phyloP scores from a whole-genome alignment of 2,329 filamentous ascomycete species.

The Coniochaeta prunicola region DNA sequence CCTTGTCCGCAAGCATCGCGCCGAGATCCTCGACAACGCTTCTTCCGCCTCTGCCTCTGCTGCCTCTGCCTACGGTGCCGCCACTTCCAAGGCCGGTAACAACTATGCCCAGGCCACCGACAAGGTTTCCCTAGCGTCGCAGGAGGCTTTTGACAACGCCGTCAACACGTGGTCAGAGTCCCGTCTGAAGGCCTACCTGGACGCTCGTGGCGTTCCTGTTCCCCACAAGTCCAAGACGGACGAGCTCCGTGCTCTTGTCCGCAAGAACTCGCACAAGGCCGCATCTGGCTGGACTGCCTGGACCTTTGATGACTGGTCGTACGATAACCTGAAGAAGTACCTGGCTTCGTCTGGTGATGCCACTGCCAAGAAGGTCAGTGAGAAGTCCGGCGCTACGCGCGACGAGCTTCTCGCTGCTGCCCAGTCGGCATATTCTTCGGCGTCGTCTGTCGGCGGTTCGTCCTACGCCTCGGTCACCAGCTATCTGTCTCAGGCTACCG shows the following conservation, averaged over 20 bases:
- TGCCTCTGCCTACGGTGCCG: slow-evolving; percentile 59
- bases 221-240: slow-evolving; percentile 65
- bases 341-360: slow-evolving; percentile 44
- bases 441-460: slow-evolving; percentile 49
- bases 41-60: slow-evolving; percentile 45
- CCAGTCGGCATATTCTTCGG: slow-evolving; percentile 51
- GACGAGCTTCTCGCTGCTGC: slow-evolving; percentile 66
- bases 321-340: slow-evolving; percentile 60
- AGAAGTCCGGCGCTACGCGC: slow-evolving; percentile 58
- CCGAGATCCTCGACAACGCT: slow-evolving; percentile 62
- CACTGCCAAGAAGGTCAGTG: slow-evolving; percentile 49
- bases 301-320: slow-evolving; percentile 73
- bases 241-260: slow-evolving; percentile 67
- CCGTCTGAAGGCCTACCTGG: slow-evolving; percentile 70
- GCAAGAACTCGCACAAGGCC: slow-evolving; percentile 65
- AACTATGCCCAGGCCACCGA: slow-evolving; percentile 71
- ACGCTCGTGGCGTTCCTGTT: slow-evolving; percentile 68
- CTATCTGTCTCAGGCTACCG: slow-evolving; percentile 60
- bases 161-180: slow-evolving; percentile 64
- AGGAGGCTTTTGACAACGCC: slow-evolving; percentile 60
- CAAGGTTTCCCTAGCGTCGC: slow-evolving; percentile 51
- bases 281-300: slow-evolving; percentile 61
- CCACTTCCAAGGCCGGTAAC: slow-evolving; percentile 69
- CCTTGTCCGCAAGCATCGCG: slow-evolving; percentile 80
- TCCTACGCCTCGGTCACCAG: slow-evolving; percentile 63